These are phyloP conservation scores for Helianthus tuberosus DNA, from an alignment of 129 eudicot genomes.

Conservation along the genomic window DNA sequence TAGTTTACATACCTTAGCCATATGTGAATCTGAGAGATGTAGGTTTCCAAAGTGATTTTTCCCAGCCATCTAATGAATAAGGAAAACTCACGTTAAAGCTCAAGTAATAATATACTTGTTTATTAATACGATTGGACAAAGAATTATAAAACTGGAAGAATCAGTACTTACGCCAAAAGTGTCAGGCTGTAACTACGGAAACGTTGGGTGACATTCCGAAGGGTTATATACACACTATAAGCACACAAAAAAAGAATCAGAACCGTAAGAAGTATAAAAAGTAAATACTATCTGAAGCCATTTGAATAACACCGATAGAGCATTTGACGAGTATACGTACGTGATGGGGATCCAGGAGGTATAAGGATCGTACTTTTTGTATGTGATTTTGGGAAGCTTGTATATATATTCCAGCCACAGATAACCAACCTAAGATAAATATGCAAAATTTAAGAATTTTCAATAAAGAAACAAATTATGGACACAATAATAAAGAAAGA, in stretches of 20 bases:
- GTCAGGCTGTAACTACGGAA: slow-evolving; percentile 67
- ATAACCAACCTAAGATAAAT: slow-evolving; percentile 66
- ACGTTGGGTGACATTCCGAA: slow-evolving; percentile 76
- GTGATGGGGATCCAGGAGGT: no score
- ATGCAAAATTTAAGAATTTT: neutral
- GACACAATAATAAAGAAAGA: neutral
- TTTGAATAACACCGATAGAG: no score
- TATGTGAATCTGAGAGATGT: no score
- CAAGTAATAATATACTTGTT: neutral
- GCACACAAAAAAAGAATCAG: slow-evolving; percentile 14
- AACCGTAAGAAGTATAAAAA: neutral
- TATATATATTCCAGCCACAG: no score
- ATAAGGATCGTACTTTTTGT: no score
- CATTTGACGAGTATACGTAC: no score
- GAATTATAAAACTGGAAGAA: no score
- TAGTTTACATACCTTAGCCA: slow-evolving; percentile 73
- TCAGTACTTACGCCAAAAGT: no score
- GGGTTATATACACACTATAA: slow-evolving; percentile 71
- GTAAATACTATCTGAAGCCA: neutral
- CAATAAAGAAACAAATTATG: slow-evolving; percentile 1
- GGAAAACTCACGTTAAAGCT: slow-evolving; percentile 2
- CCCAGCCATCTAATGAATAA: slow-evolving; percentile 75
- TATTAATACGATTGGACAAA: neutral
- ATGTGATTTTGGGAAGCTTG: no score
- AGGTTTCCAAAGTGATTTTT: slow-evolving; percentile 87